A percentile compares a stretch with the other conserved stretches of the same genome.
phyloP scores from a whole-genome alignment of 345 rosid genomes.

The Diplotaxis tenuifolia region DNA sequence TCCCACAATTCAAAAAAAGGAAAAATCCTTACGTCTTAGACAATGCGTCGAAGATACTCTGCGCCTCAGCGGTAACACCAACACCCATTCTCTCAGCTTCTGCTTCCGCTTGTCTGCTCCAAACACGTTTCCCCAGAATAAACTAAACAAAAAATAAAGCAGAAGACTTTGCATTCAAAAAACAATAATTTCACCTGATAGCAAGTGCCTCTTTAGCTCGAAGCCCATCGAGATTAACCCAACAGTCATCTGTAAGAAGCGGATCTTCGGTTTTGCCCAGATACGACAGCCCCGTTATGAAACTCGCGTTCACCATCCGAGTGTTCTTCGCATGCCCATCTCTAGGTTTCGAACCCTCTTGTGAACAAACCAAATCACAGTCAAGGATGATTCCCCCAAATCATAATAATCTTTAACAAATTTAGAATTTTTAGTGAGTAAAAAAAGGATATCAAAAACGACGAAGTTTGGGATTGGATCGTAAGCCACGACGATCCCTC shows the following conservation, averaged over 20 bases:
- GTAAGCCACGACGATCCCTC: slow-evolving; percentile 84
- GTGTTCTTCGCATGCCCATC: slow-evolving; percentile 64
- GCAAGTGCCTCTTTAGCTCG: slow-evolving; percentile 79
- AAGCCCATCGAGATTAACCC: slow-evolving; percentile 56
- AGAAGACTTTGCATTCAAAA: neutral
- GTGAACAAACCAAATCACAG: slow-evolving; percentile 41
- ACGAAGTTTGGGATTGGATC: slow-evolving; percentile 92
- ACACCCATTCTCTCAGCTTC: slow-evolving; percentile 90
- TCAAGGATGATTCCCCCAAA: slow-evolving; percentile 40
- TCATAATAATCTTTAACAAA: neutral
- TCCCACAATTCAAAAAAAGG: neutral
- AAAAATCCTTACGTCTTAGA: slow-evolving; percentile 69
- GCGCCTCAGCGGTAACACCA: slow-evolving; percentile 89
- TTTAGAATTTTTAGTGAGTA: neutral
- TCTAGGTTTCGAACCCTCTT: slow-evolving; percentile 65
- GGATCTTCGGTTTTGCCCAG: slow-evolving; percentile 84
- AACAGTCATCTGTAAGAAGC: slow-evolving; percentile 61
- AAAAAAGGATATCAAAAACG: slow-evolving; percentile 77
- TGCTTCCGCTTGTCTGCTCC: slow-evolving; percentile 77
- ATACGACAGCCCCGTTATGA: slow-evolving; percentile 59
- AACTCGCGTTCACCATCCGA: slow-evolving; percentile 76
- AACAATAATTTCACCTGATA: slow-evolving; percentile 49
- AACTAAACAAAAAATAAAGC: neutral
- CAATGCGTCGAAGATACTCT: slow-evolving; percentile 80
- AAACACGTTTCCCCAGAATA: slow-evolving; percentile 9